These are phyloP conservation scores for Corylus americana DNA, from an alignment of 306 rosid species.

Conservation along the genomic window DNA sequence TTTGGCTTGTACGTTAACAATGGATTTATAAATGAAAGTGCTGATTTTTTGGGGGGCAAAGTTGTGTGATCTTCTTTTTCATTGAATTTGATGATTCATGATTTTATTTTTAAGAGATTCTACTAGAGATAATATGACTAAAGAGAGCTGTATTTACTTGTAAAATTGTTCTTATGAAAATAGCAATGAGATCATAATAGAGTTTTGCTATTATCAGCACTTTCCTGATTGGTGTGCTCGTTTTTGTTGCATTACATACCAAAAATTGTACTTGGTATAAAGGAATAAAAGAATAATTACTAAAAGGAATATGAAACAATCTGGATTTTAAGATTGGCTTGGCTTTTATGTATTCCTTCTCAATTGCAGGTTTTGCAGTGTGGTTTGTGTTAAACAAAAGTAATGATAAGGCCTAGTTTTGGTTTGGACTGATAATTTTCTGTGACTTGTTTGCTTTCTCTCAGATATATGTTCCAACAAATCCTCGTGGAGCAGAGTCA, in stretches of 20 bases:
- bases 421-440: slow-evolving; percentile 1
- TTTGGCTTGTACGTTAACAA: slow-evolving; percentile 15
- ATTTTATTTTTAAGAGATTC: background rate
- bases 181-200: slow-evolving; percentile 1
- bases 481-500: slow-evolving; percentile 92
- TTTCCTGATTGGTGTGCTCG: slow-evolving; percentile 3
- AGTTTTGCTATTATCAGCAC: background rate
- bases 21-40: background rate
- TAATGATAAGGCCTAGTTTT: background rate
- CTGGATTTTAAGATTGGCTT: background rate
- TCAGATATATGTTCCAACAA: slow-evolving; percentile 77
- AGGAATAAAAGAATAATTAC: background rate
- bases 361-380: background rate
- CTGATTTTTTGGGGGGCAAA: background rate
- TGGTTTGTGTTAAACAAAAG: background rate
- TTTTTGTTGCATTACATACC: slow-evolving; percentile 15
- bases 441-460: slow-evolving; percentile 20
- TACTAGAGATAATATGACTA: background rate
- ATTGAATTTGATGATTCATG: background rate
- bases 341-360: background rate
- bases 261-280: background rate
- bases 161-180: background rate
- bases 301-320: background rate
- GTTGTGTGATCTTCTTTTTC: background rate
- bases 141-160: background rate